A percentile compares a stretch with the other conserved stretches of the same genome.
These are phyloP conservation scores for Arachnomyces sp. DNA, from an alignment of 2,329 filamentous ascomycete species.

Conservation along the genomic window DNA sequence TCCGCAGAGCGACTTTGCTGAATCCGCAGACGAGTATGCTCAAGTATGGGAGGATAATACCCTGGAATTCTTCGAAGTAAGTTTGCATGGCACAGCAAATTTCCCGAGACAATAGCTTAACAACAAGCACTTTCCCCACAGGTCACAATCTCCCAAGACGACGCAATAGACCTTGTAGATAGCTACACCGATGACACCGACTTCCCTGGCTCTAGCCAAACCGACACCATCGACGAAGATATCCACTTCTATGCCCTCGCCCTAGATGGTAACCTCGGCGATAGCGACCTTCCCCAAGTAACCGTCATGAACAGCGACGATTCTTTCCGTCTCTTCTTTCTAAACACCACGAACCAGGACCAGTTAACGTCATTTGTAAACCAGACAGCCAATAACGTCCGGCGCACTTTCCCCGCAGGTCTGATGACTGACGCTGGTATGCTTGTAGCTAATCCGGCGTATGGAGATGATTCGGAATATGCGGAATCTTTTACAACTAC, in stretches of 20 bases:
- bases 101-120: too few relatives aligned
- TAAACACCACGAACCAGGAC: conserved; percentile 51
- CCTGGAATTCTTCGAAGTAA: conserved; percentile 49
- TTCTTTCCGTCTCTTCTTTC: conserved; percentile 56
- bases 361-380: conserved; percentile 53
- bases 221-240: conserved; percentile 34
- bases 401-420: conserved; percentile 52
- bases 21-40: conserved; percentile 44
- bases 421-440: conserved; percentile 50
- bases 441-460: conserved; percentile 56
- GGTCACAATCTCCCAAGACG: conserved; percentile 30
- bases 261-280: conserved; percentile 39
- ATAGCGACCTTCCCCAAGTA: conserved; percentile 43
- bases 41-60: conserved; percentile 57
- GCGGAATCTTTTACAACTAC: conserved; percentile 48
- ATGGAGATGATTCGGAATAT: conserved; percentile 42
- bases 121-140: too few relatives aligned
- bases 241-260: conserved; percentile 51
- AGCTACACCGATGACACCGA: conserved; percentile 40
- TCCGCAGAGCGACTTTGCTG: conserved; percentile 42
- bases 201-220: conserved; percentile 41
- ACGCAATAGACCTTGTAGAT: conserved; percentile 42
- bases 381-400: conserved; percentile 51
- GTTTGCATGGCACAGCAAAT: background rate
- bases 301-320: conserved; percentile 58